phyloP scores from a whole-genome alignment of 2,329 filamentous ascomycete species.

The Trichoderma harzianum region DNA sequence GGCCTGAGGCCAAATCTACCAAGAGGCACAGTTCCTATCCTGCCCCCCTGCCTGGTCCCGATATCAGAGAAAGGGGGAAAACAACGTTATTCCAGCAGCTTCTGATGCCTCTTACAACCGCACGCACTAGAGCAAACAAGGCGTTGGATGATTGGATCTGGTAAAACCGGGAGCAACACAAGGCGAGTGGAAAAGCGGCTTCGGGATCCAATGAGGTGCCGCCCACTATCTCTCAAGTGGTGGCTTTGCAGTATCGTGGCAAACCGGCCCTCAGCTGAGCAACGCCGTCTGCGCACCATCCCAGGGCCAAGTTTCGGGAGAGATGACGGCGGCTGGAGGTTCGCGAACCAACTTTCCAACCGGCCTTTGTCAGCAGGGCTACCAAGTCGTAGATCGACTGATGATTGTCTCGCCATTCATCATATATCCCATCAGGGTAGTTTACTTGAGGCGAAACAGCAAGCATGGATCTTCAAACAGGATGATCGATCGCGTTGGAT shows the following conservation, averaged over 20 bases:
- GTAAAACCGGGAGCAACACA: slow-evolving; percentile 3
- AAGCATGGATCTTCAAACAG: slow-evolving; percentile 13
- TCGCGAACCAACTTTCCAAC: neutral
- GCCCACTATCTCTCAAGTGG: neutral
- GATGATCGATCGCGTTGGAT: neutral
- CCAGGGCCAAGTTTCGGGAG: neutral
- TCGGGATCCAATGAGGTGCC: slow-evolving; percentile 9
- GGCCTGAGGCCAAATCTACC: neutral
- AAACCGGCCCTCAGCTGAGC: slow-evolving; percentile 14
- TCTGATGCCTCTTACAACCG: neutral
- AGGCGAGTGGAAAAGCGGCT: slow-evolving; percentile 6
- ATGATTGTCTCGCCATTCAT: neutral
- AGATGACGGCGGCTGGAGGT: slow-evolving; percentile 9
- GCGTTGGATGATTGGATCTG: neutral
- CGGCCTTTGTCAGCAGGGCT: neutral
- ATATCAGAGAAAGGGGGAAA: neutral
- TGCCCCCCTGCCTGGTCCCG: neutral
- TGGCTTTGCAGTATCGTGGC: slow-evolving; percentile 15
- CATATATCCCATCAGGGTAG: neutral
- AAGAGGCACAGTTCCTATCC: neutral
- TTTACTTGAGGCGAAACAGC: slow-evolving; percentile 11
- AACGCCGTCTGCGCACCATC: slow-evolving; percentile 10
- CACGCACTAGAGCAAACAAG: neutral
- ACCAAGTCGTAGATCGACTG: neutral
- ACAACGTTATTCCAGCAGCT: neutral